These are phyloP conservation scores for Leucaena leucocephala DNA, from an alignment of 306 rosid genomes.

Conservation along the genomic window DNA sequence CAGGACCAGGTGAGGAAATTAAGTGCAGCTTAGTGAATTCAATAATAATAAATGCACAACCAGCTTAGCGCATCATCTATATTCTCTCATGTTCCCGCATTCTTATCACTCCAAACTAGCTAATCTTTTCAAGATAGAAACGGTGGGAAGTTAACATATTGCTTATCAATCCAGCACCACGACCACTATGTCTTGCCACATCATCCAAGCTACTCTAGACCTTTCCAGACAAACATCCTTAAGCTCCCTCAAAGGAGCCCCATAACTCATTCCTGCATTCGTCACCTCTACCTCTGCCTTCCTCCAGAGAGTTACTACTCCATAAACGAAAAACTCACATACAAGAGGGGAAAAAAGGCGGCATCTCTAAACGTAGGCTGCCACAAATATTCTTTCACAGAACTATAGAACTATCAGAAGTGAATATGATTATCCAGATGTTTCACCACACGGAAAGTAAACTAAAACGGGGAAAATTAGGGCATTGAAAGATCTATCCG, in stretches of 20 bases:
- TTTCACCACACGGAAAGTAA: not conserved
- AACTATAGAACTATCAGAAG: not conserved
- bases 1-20: not conserved
- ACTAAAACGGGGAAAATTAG: not conserved
- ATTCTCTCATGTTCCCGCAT: not conserved
- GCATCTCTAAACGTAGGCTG: not conserved
- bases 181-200: not conserved
- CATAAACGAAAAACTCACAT: not conserved
- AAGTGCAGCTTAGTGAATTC: not conserved
- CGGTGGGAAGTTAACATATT: not conserved
- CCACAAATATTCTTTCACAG: not conserved
- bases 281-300: not conserved
- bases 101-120: not conserved
- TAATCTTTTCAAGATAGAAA: not conserved
- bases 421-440: not conserved
- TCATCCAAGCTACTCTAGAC: not conserved
- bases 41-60: not conserved
- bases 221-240: not conserved
- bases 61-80: not conserved
- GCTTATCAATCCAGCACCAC: not conserved
- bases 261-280: not conserved
- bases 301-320: not conserved
- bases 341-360: not conserved
- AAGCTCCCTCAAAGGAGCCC: not conserved
- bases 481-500: not conserved